A percentile compares a stretch with the other conserved stretches of the same genome.
phyloP scores from a whole-genome alignment of 163 green algal species.

The Coccomyxa subellipsoidea region DNA sequence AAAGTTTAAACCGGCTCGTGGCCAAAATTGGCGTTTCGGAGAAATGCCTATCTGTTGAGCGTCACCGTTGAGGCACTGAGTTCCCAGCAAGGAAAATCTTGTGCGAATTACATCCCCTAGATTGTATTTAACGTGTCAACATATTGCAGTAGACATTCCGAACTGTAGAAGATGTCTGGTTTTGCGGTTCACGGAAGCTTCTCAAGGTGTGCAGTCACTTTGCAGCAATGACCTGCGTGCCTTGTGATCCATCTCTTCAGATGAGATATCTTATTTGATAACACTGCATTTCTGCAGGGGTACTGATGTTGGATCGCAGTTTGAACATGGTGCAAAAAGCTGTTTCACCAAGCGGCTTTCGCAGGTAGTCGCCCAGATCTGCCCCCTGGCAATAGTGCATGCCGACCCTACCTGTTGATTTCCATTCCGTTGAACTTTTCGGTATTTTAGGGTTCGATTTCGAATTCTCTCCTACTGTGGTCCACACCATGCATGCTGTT shows the following conservation, averaged over 20 bases:
- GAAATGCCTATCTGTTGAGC: not conserved
- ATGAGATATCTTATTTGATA: no score
- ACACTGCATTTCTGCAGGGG: not conserved
- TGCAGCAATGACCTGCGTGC: no score
- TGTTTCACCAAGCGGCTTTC: not conserved
- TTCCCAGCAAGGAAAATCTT: not conserved
- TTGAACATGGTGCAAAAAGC: not conserved
- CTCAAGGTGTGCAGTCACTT: not conserved
- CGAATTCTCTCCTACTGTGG: no score
- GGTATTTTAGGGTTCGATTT: no score
- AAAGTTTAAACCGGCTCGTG: no score
- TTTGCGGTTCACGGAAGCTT: not conserved
- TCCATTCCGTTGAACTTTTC: no score
- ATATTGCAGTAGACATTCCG: no score
- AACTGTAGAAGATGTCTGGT: not conserved
- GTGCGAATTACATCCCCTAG: no score
- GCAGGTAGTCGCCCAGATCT: not conserved
- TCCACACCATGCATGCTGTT: no score
- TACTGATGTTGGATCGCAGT: not conserved
- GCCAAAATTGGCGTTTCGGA: not conserved
- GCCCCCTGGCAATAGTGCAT: not conserved
- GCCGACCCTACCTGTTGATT: no score
- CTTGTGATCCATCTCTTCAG: no score
- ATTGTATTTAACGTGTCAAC: no score
- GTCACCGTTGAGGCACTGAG: not conserved